Percentiles rank a stretch among this genome's conserved stretches.
Conservation (phyloP, 2,329 filamentous ascomycete species). For the Claviceps paspali region DNA sequence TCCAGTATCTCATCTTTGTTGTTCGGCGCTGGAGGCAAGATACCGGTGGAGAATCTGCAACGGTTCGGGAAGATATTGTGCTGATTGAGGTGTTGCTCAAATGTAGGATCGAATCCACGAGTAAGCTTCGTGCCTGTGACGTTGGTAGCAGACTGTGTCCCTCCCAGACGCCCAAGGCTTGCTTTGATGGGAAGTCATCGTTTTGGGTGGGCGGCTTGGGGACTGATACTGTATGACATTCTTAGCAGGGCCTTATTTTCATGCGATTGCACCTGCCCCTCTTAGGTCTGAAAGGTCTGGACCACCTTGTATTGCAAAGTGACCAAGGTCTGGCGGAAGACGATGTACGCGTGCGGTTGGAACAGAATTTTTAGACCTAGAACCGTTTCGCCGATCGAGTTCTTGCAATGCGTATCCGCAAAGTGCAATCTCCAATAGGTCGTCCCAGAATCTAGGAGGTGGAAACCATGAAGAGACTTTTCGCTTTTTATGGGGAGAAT, state of each 20-base stretch:
- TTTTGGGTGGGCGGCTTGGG: too few relatives aligned
- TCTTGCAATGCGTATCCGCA: not conserved
- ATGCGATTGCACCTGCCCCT: slow-evolving; percentile 8
- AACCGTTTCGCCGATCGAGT: not conserved
- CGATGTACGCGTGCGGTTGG: not conserved
- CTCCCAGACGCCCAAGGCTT: too few relatives aligned
- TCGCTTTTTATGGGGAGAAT: too few relatives aligned
- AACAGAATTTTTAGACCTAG: not conserved
- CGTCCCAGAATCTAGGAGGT: not conserved
- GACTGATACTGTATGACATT: not conserved
- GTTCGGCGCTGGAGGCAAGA: too few relatives aligned
- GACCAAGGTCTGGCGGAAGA: not conserved
- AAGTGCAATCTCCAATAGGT: not conserved
- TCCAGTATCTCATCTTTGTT: slow-evolving; percentile 8
- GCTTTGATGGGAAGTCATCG: too few relatives aligned
- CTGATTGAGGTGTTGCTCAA: not conserved
- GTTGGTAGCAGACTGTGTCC: not conserved
- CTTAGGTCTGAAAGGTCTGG: slow-evolving; percentile 11
- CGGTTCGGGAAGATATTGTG: too few relatives aligned
- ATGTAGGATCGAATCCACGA: too few relatives aligned
- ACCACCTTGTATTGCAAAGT: slow-evolving; percentile 1
- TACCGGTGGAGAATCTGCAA: too few relatives aligned
- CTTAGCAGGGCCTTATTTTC: not conserved
- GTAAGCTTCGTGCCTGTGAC: not conserved
- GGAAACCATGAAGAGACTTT: too few relatives aligned